phyloP scores from a whole-genome alignment of 2,329 filamentous ascomycete species.

The Anisogramma anomala region DNA sequence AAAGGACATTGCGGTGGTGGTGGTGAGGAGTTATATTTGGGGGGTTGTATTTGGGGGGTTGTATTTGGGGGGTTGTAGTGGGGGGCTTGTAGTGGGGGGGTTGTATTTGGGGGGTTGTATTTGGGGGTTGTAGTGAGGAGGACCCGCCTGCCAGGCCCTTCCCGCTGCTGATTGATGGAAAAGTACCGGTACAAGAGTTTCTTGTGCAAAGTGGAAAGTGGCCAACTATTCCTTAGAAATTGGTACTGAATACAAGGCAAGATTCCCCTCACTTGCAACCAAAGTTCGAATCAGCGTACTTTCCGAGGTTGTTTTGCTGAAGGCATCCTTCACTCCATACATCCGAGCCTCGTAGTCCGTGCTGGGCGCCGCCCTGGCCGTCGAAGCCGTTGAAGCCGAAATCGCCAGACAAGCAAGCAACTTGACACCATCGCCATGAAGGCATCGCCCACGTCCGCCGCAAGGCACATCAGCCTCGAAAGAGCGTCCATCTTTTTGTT shows the following conservation, averaged over 20 bases:
- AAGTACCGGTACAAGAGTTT: slow-evolving; percentile 3
- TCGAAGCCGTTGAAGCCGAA: neutral
- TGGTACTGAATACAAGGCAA: no score
- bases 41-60: no score
- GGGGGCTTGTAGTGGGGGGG: slow-evolving; percentile 6
- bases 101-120: neutral
- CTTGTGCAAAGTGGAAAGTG: no score
- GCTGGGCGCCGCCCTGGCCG: neutral
- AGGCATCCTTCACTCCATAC: no score
- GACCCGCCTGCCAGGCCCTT: neutral
- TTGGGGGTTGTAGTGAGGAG: slow-evolving; percentile 6
- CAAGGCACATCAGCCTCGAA: slow-evolving; percentile 7
- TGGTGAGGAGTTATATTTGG: no score
- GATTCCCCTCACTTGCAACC: no score
- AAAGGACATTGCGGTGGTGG: no score
- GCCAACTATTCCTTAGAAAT: no score
- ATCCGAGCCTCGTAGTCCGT: slow-evolving; percentile 4
- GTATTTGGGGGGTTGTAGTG: no score
- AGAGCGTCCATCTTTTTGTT: no score
- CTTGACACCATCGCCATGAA: slow-evolving; percentile 5
- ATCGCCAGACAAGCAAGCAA: slow-evolving; percentile 9
- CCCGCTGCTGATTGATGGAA: slow-evolving; percentile 11
- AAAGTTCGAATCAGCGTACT: no score
- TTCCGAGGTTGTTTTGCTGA: no score
- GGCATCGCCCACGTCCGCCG: slow-evolving; percentile 5